These are phyloP conservation scores for Thelephora aurantiotincta DNA, from an alignment of 768 basidiomycete genomes.

Conservation along the genomic window DNA sequence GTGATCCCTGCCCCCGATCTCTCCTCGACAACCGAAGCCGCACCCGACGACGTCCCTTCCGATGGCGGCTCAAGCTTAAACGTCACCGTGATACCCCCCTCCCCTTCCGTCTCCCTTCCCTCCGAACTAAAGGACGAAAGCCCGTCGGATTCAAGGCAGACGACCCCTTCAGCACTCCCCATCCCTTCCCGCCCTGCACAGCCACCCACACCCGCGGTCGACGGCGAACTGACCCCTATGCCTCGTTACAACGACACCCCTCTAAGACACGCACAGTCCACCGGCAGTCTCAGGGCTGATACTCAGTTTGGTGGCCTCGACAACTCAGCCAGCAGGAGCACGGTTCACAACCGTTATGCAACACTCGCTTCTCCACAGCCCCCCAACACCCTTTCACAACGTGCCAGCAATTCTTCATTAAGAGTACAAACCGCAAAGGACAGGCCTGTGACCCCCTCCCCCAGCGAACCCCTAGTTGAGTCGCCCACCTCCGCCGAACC, in stretches of 20 bases:
- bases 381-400: constrained; percentile 1
- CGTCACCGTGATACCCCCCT: too few species aligned
- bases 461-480: constrained; percentile 12
- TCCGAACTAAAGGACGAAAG: too few species aligned
- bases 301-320: background rate
- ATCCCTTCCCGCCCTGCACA: too few species aligned
- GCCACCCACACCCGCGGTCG: background rate
- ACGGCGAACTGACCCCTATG: constrained; percentile 3
- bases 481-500: constrained; percentile 12
- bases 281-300: background rate
- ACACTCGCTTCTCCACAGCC: background rate
- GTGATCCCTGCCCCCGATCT: too few species aligned
- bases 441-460: background rate
- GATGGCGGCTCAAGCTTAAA: too few species aligned
- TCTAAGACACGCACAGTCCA: constrained; percentile 8
- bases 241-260: constrained; percentile 4
- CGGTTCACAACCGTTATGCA: background rate
- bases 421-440: background rate
- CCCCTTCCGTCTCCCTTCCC: too few species aligned
- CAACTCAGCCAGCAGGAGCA: constrained; percentile 3
- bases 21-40: too few species aligned
- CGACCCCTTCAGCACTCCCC: too few species aligned
- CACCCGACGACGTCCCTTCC: too few species aligned
- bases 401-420: constrained; percentile 5
- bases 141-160: too few species aligned